Conservation (phyloP, 192 early-diverging fungal genomes). For the Linnemannia exigua region DNA sequence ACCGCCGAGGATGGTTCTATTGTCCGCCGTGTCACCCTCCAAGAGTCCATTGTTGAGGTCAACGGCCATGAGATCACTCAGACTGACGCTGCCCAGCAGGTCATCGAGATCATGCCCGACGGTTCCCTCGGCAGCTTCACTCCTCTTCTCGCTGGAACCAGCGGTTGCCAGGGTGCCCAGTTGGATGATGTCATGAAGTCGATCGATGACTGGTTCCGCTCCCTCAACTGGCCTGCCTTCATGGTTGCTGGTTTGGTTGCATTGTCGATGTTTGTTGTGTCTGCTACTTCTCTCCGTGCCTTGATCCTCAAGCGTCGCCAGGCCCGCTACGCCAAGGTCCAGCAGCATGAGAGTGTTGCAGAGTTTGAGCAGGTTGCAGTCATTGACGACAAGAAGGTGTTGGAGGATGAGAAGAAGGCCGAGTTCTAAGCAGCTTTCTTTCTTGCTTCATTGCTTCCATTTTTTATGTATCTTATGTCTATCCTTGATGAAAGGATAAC, state of each 20-base stretch:
- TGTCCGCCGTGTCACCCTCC: conserved; percentile 65
- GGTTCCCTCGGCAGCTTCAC: conserved; percentile 60
- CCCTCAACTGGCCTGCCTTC: conserved; percentile 46
- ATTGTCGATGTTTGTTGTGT: conserved; percentile 33
- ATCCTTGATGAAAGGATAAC: background rate
- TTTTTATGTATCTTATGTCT: background rate
- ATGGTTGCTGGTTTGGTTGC: conserved; percentile 25
- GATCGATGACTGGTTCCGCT: conserved; percentile 41
- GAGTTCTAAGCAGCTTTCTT: background rate
- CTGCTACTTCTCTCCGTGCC: conserved; percentile 35
- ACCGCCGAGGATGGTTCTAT: conserved; percentile 54
- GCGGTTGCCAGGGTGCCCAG: conserved; percentile 14
- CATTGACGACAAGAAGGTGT: conserved; percentile 37
- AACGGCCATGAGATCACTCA: conserved; percentile 67
- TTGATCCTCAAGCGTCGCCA: conserved; percentile 41
- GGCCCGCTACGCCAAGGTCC: conserved; percentile 33
- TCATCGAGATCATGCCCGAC: conserved; percentile 67
- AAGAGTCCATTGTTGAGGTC: conserved; percentile 66
- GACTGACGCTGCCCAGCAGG: conserved; percentile 66
- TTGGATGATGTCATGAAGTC: conserved; percentile 39
- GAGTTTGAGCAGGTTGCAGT: conserved; percentile 45
- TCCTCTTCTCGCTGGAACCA: conserved; percentile 30
- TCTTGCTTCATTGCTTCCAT: too few relatives aligned
- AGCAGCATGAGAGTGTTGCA: conserved; percentile 22
- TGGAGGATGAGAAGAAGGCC: conserved; percentile 48